Percentiles rank a stretch among this genome's conserved stretches.
These are phyloP conservation scores for Thalassiosira allenii DNA, from an alignment of 352 stramenopile genomes.

Conservation along the genomic window DNA sequence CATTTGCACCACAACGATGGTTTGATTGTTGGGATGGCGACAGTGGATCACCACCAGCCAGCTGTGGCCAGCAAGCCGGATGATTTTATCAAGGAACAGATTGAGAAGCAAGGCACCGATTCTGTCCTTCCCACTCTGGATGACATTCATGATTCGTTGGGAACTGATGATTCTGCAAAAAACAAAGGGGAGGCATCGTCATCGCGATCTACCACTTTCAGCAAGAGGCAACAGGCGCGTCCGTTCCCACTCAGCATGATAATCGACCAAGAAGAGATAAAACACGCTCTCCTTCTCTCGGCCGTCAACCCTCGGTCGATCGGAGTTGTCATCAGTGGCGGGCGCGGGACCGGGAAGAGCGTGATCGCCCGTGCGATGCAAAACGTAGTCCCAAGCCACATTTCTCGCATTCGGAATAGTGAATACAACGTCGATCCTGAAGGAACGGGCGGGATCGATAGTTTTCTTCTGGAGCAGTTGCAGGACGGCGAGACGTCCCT, in stretches of 20 bases:
- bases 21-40: too few species aligned
- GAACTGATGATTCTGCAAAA: too few species aligned
- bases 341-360: conserved; percentile 80
- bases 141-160: not conserved
- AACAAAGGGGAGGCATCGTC: not conserved
- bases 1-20: too few species aligned
- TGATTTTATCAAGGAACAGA: conserved; percentile 35
- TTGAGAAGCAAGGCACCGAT: conserved; percentile 14
- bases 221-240: conserved; percentile 21
- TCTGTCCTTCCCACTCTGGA: conserved; percentile 10
- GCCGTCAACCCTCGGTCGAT: conserved; percentile 78
- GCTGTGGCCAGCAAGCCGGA: not conserved
- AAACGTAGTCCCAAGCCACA: conserved; percentile 69
- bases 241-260: conserved; percentile 77
- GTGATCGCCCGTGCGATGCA: conserved; percentile 76
- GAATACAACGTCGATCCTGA: conserved; percentile 81
- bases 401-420: conserved; percentile 59
- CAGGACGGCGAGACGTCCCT: conserved; percentile 77
- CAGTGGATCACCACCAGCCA: too few species aligned
- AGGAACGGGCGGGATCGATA: conserved; percentile 46
- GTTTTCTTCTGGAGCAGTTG: conserved; percentile 63
- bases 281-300: conserved; percentile 67
- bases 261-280: conserved; percentile 80
- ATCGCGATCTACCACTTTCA: conserved; percentile 5
- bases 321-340: conserved; percentile 76